A percentile compares a stretch with the other conserved stretches of the same genome.
Conservation (phyloP, 148 eudicot species). For the Heliosperma pusillum region DNA sequence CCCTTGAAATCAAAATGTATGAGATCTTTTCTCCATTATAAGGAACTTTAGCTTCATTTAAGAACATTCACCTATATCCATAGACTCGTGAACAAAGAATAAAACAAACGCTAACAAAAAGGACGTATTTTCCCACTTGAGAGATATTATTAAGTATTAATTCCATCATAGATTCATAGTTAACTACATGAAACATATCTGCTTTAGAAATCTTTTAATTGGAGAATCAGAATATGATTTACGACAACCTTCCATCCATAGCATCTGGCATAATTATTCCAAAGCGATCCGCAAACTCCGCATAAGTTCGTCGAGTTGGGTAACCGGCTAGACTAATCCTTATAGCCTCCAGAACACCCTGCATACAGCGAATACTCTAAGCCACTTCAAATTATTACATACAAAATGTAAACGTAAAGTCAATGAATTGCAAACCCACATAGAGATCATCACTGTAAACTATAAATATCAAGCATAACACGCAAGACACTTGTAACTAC, state of each 20-base stretch:
- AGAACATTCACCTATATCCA: background rate
- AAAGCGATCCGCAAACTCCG: conserved; percentile 92
- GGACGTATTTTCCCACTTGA: background rate
- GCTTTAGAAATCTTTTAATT: background rate
- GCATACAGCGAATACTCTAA: conserved; percentile 20
- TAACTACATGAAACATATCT: background rate
- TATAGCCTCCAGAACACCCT: conserved; percentile 97
- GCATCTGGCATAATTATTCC: conserved; percentile 74
- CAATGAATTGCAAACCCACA: background rate
- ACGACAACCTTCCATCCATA: conserved; percentile 59
- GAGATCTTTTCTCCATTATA: background rate
- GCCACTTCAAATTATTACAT: conserved; percentile 9
- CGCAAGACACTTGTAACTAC: background rate
- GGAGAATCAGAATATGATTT: background rate
- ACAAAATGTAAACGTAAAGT: background rate
- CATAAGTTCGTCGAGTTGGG: conserved; percentile 86
- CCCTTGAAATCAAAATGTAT: background rate
- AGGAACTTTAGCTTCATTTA: background rate
- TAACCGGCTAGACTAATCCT: conserved; percentile 97
- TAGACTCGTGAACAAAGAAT: background rate
- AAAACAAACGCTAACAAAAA: background rate
- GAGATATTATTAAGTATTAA: background rate
- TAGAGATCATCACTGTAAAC: background rate
- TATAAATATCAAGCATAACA: conserved; percentile 3
- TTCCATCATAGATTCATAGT: background rate